A percentile compares a stretch with the other conserved stretches of the same genome.
Conservation (phyloP, 257 asterid genomes). For the Pogostemon cablin region DNA sequence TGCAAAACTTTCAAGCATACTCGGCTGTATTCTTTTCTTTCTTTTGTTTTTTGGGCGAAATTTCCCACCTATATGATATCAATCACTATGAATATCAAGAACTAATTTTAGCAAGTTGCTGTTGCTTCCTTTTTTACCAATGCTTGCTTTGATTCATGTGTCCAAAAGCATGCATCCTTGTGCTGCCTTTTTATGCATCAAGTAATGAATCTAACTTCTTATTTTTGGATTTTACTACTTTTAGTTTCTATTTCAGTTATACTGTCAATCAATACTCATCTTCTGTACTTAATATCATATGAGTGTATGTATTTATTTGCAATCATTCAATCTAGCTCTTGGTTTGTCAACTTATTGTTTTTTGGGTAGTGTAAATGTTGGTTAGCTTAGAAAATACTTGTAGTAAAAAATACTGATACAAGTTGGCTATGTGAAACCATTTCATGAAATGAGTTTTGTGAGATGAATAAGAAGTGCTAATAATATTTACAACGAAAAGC, state of each 20-base stretch:
- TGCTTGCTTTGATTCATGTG: not conserved
- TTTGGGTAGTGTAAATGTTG: too few relatives aligned
- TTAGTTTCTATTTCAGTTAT: not conserved
- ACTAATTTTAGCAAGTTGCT: slow-evolving; percentile 10
- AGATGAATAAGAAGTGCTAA: too few relatives aligned
- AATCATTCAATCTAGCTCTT: too few relatives aligned
- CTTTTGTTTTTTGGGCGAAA: slow-evolving; percentile 22
- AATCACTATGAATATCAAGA: slow-evolving; percentile 28
- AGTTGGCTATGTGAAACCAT: too few relatives aligned
- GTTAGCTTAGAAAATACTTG: too few relatives aligned
- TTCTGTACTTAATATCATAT: too few relatives aligned
- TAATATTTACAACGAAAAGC: too few relatives aligned
- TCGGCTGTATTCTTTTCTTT: slow-evolving; percentile 17
- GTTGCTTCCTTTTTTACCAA: not conserved
- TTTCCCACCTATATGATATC: slow-evolving; percentile 14
- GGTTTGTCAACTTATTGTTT: too few relatives aligned
- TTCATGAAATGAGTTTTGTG: too few relatives aligned
- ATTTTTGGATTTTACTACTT: not conserved
- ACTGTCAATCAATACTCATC: not conserved
- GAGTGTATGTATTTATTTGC: too few relatives aligned
- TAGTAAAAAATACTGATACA: too few relatives aligned
- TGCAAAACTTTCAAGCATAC: slow-evolving; percentile 27
- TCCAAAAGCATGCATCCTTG: not conserved
- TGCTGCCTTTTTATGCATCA: not conserved
- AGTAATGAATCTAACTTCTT: not conserved